Evolutionary conservation across 2,329 filamentous ascomycete species (phyloP), one percentile per base, ranked within the genome.

Genomic region (Rhynchosporium secalis): DNA sequence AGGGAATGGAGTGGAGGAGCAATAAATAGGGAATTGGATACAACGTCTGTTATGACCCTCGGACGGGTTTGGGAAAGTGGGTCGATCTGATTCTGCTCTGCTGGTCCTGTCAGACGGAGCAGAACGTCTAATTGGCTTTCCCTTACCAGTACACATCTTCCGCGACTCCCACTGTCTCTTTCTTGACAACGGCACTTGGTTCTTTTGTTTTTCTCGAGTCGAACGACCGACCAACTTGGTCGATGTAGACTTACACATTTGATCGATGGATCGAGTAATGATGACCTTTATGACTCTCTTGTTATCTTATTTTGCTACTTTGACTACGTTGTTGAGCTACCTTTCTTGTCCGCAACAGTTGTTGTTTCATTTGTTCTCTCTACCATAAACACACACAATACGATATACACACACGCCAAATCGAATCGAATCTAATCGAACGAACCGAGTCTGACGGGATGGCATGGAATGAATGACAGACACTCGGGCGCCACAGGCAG

Each of bases 221-320:
- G 62, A 20, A 71, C n/a, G 40, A 12, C 40, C 40, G 40, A 43
- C 6, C n/a, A 15, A 43, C 10, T 13, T 10, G 40, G 10, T 15
- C 20, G 20, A 20, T 20, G 20, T 20, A 20, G 20, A 12, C 72
- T 67, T 55, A 73, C 54, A 69, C 72, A 70, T 64, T 72, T 70
- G 65, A 20, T 20, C 20, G 20, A 20, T 20, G 20, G 20, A 20
- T 20, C 20, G 20, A 20, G 20, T 20, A 20, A 74, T 74, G 68
- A 77, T 75, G 76, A 74, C 73, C 72, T 71, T 74, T 72, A 75
- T 74, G 75, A 74, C 73, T 68, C 72, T 71, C 69, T 55, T 61
- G 51, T 48, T 69, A 68, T 71, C 69, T 72, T 75, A 75, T 71
- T 73, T 47, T 41, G 45, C 31, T 51, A 8, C 31, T 51, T 20